These are phyloP conservation scores for Cutaneotrichosporon sp. DNA, from an alignment of 1,284 basidiomycete genomes.

Conservation along the genomic window DNA sequence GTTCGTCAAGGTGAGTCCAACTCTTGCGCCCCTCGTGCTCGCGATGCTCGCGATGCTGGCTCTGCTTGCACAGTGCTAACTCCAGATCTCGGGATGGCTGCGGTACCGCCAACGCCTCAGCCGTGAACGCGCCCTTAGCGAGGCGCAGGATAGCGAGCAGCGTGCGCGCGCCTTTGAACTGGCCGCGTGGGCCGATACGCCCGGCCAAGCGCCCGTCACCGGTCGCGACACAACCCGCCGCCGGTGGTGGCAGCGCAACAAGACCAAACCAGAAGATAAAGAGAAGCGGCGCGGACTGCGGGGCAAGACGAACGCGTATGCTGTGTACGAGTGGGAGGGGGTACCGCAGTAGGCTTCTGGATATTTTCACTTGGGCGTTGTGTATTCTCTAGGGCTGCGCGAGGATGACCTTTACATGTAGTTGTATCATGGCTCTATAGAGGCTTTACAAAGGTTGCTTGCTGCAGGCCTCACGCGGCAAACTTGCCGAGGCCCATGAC, in stretches of 20 bases:
- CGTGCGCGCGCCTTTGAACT: slow-evolving; percentile 46
- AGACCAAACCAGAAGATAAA: slow-evolving; percentile 33
- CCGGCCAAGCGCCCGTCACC: slow-evolving; percentile 36
- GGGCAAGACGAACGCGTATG: slow-evolving; percentile 46
- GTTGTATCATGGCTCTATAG: background rate
- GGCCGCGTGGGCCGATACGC: slow-evolving; percentile 48
- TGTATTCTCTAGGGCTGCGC: background rate
- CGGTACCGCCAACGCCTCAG: slow-evolving; percentile 38
- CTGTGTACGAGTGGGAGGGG: slow-evolving; percentile 50
- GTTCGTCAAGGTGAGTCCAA: slow-evolving; percentile 41
- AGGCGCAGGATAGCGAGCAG: slow-evolving; percentile 36
- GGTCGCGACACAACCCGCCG: slow-evolving; percentile 1
- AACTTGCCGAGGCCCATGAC: slow-evolving; percentile 58
- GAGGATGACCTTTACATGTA: background rate
- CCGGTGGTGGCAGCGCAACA: slow-evolving; percentile 22
- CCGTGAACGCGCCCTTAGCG: slow-evolving; percentile 34
- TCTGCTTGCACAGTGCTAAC: slow-evolving; percentile 2
- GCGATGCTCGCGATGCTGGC: too few species aligned
- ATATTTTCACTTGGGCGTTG: background rate
- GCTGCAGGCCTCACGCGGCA: slow-evolving; percentile 11
- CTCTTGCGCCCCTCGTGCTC: too few species aligned
- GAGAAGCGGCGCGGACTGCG: slow-evolving; percentile 28
- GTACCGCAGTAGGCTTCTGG: slow-evolving; percentile 26
- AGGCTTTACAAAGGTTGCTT: background rate
- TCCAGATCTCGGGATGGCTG: slow-evolving; percentile 44